phyloP scores from a whole-genome alignment of 306 rosid genomes.

The Trifolium dubium region DNA sequence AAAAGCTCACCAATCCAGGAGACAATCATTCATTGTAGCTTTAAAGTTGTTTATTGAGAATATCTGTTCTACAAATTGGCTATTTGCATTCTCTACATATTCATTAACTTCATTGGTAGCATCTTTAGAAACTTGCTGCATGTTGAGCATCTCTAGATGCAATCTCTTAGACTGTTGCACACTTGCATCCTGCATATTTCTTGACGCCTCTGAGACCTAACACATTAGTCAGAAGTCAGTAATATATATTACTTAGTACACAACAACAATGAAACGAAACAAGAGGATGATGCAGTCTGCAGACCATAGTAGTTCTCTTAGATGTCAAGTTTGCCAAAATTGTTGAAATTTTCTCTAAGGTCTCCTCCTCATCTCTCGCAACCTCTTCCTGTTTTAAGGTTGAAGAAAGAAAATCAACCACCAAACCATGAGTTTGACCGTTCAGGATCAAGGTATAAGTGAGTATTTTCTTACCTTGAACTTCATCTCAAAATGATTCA shows the following conservation, averaged over 20 bases:
- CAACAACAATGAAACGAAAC: slow-evolving; percentile 27
- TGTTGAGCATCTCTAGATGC: slow-evolving; percentile 59
- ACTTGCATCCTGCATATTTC: slow-evolving; percentile 55
- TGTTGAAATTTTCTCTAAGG: slow-evolving; percentile 65
- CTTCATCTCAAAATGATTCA: slow-evolving; percentile 68
- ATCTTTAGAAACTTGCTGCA: slow-evolving; percentile 64
- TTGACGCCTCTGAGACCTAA: slow-evolving; percentile 81
- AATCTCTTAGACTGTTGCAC: slow-evolving; percentile 57
- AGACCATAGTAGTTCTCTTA: slow-evolving; percentile 66
- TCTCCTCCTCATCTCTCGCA: slow-evolving; percentile 69
- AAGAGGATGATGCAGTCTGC: slow-evolving; percentile 22
- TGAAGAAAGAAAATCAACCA: slow-evolving; percentile 37
- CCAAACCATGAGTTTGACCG: neutral
- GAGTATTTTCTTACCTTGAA: slow-evolving; percentile 64
- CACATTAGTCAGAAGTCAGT: slow-evolving; percentile 39
- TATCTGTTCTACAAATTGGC: slow-evolving; percentile 55
- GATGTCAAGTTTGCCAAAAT: slow-evolving; percentile 69
- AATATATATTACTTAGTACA: neutral
- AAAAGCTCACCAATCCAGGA: slow-evolving; percentile 69
- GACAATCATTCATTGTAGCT: slow-evolving; percentile 55
- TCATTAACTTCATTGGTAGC: slow-evolving; percentile 58
- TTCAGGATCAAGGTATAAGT: neutral
- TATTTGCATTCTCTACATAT: slow-evolving; percentile 55
- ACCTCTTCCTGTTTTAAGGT: slow-evolving; percentile 73
- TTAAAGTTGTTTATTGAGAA: slow-evolving; percentile 53